A percentile compares a stretch with the other conserved stretches of the same genome.
Evolutionary conservation across 805 yeast species (phyloP).

Genomic region (Saturnispora quitensis): DNA sequence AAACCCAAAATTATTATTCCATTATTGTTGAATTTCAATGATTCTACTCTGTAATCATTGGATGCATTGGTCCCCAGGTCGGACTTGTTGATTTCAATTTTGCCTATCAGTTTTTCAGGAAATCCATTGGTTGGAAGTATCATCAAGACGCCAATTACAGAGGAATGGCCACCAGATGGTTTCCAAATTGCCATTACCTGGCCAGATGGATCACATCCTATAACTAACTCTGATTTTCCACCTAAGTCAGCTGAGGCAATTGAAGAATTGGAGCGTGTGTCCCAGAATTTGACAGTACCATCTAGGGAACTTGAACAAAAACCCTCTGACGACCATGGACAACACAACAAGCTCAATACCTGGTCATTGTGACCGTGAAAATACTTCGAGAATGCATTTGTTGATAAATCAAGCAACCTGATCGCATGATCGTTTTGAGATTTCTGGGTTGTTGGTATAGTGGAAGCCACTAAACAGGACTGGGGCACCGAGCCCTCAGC

Average conservation of each 20-base stretch:
- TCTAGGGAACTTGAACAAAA: slow-evolving; percentile 49
- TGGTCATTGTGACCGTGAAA: slow-evolving; percentile 79
- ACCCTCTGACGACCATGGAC: slow-evolving; percentile 37
- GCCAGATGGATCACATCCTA: slow-evolving; percentile 63
- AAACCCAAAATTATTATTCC: slow-evolving; percentile 50
- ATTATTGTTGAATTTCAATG: slow-evolving; percentile 43
- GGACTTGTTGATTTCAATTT: slow-evolving; percentile 32
- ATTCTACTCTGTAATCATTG: slow-evolving; percentile 7
- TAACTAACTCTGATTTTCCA: background rate
- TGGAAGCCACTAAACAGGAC: slow-evolving; percentile 70
- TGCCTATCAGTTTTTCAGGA: slow-evolving; percentile 14
- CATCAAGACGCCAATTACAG: slow-evolving; percentile 9
- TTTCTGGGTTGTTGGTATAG: slow-evolving; percentile 31
- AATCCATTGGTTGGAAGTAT: slow-evolving; percentile 17
- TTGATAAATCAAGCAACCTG: slow-evolving; percentile 65
- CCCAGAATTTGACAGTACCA: slow-evolving; percentile 82
- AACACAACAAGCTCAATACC: slow-evolving; percentile 66
- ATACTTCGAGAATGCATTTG: slow-evolving; percentile 74
- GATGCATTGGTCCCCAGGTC: background rate
- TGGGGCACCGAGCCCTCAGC: slow-evolving; percentile 39
- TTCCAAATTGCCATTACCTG: slow-evolving; percentile 63
- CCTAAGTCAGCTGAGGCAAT: slow-evolving; percentile 41
- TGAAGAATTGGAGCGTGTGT: slow-evolving; percentile 55
- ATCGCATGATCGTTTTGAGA: slow-evolving; percentile 53
- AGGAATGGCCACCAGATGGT: slow-evolving; percentile 10